Evolutionary conservation across 2,329 filamentous ascomycete species (phyloP).

Genomic region (Capronia americana): DNA sequence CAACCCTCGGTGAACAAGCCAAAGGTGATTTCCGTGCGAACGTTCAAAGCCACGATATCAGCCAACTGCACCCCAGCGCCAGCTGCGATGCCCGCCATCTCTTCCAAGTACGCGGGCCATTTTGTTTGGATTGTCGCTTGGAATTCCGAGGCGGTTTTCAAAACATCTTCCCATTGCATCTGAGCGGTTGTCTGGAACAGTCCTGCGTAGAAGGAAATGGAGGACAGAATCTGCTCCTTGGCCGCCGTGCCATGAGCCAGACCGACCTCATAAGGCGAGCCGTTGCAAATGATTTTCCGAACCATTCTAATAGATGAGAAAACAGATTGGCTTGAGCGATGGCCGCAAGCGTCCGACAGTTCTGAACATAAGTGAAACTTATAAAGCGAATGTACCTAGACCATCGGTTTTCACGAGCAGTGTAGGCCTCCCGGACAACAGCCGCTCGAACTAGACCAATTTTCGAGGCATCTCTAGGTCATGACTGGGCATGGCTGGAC

Average conservation of each 20-base stretch:
- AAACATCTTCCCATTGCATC: conserved; percentile 55
- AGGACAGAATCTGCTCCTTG: conserved; percentile 11
- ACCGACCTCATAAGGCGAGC: conserved; percentile 24
- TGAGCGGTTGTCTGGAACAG: conserved; percentile 38
- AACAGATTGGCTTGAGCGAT: too few relatives aligned
- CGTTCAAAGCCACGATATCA: conserved; percentile 64
- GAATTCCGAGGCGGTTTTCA: conserved; percentile 51
- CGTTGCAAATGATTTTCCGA: conserved; percentile 16
- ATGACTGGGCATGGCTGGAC: too few relatives aligned
- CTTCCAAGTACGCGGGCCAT: conserved; percentile 41
- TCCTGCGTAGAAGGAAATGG: conserved; percentile 20
- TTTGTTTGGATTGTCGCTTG: conserved; percentile 44
- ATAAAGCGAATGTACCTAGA: too few relatives aligned
- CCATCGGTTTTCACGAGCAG: too few relatives aligned
- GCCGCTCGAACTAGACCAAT: too few relatives aligned
- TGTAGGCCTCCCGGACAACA: too few relatives aligned
- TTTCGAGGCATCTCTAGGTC: too few relatives aligned
- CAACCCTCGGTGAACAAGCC: conserved; percentile 64
- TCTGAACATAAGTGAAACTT: too few relatives aligned
- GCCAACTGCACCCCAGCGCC: conserved; percentile 54
- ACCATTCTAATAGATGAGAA: too few relatives aligned
- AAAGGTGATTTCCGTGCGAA: conserved; percentile 64
- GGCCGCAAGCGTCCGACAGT: too few relatives aligned
- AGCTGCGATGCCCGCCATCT: conserved; percentile 57
- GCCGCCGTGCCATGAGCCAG: conserved; percentile 18